A percentile compares a stretch with the other conserved stretches of the same genome.
Conservation (phyloP, 441 rosid species). For the Francoa sonchifolia region DNA sequence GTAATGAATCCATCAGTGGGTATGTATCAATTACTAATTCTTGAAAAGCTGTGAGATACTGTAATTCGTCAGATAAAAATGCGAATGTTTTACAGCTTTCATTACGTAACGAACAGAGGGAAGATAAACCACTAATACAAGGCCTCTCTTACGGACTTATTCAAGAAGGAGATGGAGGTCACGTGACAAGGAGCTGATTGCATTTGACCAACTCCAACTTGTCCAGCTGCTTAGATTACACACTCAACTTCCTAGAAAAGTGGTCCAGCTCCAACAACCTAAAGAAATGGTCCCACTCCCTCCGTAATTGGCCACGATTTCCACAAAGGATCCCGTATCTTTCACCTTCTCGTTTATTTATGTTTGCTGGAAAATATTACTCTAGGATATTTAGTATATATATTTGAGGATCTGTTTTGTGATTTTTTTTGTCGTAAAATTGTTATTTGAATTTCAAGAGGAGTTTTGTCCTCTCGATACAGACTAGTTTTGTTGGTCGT, state of each 20-base stretch:
- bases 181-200: not conserved
- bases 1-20: too few species aligned
- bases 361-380: not conserved
- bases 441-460: not conserved
- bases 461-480: not conserved
- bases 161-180: not conserved
- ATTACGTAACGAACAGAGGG: too few species aligned
- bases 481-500: not conserved
- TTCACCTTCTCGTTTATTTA: not conserved
- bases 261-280: too few species aligned
- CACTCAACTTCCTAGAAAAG: too few species aligned
- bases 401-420: not conserved
- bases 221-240: too few species aligned
- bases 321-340: not conserved
- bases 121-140: too few species aligned
- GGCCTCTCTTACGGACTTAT: not conserved
- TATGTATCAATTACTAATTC: too few species aligned
- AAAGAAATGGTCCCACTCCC: not conserved
- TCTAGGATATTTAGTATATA: not conserved
- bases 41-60: too few species aligned
- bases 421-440: not conserved
- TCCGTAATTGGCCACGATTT: not conserved
- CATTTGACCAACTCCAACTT: not conserved
- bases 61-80: too few species aligned
- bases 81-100: too few species aligned